Base-by-base conservation (phyloP, 352 stramenopile species). In the Phytophthora pisi region DNA sequence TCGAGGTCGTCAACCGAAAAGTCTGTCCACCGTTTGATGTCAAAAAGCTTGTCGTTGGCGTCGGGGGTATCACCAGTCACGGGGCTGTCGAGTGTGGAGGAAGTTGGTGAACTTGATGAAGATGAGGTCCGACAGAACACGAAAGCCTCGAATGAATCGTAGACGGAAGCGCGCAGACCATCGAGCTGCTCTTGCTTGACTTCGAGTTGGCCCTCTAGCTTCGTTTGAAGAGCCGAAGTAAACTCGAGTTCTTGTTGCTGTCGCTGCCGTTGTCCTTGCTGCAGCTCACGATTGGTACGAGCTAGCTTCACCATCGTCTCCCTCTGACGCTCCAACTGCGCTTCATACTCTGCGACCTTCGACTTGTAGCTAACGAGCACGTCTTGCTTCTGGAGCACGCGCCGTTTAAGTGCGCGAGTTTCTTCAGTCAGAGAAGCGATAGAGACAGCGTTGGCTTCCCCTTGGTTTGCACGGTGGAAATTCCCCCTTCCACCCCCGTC, bases 321-420 rank as follows among this genome's bases (percentile, higher is more conserved):
- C 51, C 74, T 63, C 30, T 86, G 63, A 11, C 64, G 42, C 20
- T 61, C 53, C 47, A 88, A 38, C 36, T 85, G 68, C 1, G 61
- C 49, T 16, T 88, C 78, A 42, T 71, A 38, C 9, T 72, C 66
- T 0, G 68, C 51, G 15, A 82, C 10, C 26, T 90, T 86, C 30
- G 66, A 59, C 43, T 86, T 86, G 49, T 77, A 78, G 5, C 64
- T 72, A 3, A 76, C 30, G 20, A 88, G 66, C 24, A 90, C 62
- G 16, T 87, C 75, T 53, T 90, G 82, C 36, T 90, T 90, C 30
- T 88, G 75, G 9, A 90, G 38, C 18, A 89, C 74, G 5, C 82
- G 82, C 34, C 73, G 66, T 53, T 82, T 78, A 18, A 90, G 65
- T 15, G 65, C 57, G 20, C 84, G 84, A 26, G 62, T 36, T 57